Conservation (phyloP, 2,329 filamentous ascomycete species). For the Nigrograna mackinnonii region DNA sequence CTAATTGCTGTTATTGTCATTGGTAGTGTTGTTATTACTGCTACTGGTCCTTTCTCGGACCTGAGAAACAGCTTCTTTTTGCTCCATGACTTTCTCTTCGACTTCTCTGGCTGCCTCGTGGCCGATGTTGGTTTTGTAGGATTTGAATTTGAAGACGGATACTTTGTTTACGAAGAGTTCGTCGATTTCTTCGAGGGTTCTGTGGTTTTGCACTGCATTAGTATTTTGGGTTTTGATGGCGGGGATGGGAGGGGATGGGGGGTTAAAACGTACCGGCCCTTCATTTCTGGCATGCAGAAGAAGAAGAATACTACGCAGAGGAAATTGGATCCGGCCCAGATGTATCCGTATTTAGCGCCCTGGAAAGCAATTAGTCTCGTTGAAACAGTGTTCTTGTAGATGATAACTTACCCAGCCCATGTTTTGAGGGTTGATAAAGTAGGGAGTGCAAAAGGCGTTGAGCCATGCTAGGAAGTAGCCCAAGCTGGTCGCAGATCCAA, state of each 20-base stretch:
- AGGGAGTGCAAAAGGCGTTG: conserved; percentile 30
- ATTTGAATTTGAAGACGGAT: conserved; percentile 1
- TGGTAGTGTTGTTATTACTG: not conserved
- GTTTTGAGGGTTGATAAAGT: conserved; percentile 35
- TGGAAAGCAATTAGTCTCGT: too few species aligned
- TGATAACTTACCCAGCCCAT: conserved; percentile 25
- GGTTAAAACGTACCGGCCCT: conserved; percentile 13
- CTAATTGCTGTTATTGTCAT: too few species aligned
- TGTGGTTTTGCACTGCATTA: too few species aligned
- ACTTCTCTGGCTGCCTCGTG: conserved; percentile 2
- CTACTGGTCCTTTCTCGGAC: not conserved
- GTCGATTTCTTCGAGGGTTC: conserved; percentile 1
- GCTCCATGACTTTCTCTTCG: conserved; percentile 1
- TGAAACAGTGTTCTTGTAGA: too few species aligned
- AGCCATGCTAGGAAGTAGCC: conserved; percentile 32
- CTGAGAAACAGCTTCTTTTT: not conserved
- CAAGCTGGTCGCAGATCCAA: conserved; percentile 25
- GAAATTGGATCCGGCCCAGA: conserved; percentile 33
- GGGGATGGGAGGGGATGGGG: not conserved
- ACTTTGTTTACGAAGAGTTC: conserved; percentile 3
- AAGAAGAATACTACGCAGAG: conserved; percentile 60
- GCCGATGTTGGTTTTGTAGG: conserved; percentile 2
- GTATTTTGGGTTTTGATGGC: not conserved
- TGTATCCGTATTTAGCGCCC: conserved; percentile 21
- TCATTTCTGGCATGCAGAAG: conserved; percentile 62